Conservation (phyloP, 169 alveolate species). For the Plasmodium inui region DNA sequence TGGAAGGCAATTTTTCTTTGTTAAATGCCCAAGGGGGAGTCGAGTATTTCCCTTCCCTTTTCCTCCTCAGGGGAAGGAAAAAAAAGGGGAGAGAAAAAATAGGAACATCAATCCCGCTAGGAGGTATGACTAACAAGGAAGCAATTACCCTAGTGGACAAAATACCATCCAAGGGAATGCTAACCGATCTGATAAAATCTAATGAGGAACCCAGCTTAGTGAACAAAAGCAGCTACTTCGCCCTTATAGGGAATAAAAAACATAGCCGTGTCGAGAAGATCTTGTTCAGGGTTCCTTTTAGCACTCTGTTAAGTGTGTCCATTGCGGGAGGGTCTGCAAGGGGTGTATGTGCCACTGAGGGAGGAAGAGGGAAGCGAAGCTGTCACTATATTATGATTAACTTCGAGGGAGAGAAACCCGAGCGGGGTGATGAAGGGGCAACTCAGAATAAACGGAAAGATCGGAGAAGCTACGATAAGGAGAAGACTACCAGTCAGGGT, state of each 20-base stretch:
- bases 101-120: not conserved
- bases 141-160: not conserved
- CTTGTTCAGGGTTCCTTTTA: constrained; percentile 11
- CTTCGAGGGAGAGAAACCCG: not conserved
- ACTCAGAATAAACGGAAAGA: not conserved
- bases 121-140: not conserved
- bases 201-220: not conserved
- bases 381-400: constrained; percentile 11
- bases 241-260: constrained; percentile 29
- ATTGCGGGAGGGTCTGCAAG: not conserved
- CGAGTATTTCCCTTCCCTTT: constrained; percentile 30
- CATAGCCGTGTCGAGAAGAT: constrained; percentile 1
- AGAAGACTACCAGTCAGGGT: too few relatives aligned
- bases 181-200: constrained; percentile 4
- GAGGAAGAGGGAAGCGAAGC: not conserved
- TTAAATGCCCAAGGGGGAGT: constrained; percentile 34
- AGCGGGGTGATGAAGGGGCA: not conserved
- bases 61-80: constrained; percentile 13
- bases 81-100: not conserved
- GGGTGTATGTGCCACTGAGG: not conserved
- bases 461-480: not conserved
- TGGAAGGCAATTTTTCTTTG: constrained; percentile 28
- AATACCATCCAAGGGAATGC: constrained; percentile 14
- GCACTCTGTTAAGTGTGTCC: not conserved
- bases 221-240: constrained; percentile 10